Percentiles rank a stretch among this genome's conserved stretches.
These are phyloP conservation scores for Cercospora sesami DNA, from an alignment of 2,329 filamentous ascomycete species.

Conservation along the genomic window DNA sequence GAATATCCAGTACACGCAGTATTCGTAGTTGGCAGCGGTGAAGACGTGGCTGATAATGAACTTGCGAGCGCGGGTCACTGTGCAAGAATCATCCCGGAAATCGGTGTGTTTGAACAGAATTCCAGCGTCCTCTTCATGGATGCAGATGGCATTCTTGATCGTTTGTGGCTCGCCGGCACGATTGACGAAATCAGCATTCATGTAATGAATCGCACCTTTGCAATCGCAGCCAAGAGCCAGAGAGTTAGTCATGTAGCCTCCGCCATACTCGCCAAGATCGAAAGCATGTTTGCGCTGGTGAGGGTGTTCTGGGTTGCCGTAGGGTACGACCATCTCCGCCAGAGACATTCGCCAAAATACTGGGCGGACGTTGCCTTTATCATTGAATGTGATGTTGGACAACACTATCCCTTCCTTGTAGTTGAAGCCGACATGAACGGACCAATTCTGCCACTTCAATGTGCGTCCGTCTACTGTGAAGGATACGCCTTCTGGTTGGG, in stretches of 20 bases:
- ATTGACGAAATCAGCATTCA: slow-evolving; percentile 83
- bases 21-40: slow-evolving; percentile 95
- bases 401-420: slow-evolving; percentile 89
- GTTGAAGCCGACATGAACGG: slow-evolving; percentile 90
- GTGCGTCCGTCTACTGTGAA: slow-evolving; percentile 74
- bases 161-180: slow-evolving; percentile 68
- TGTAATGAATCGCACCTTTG: slow-evolving; percentile 87
- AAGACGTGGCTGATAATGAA: slow-evolving; percentile 89
- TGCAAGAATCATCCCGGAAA: slow-evolving; percentile 84
- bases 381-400: slow-evolving; percentile 86
- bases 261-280: slow-evolving; percentile 77
- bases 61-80: slow-evolving; percentile 82
- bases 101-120: slow-evolving; percentile 88
- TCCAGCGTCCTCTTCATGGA: slow-evolving; percentile 89
- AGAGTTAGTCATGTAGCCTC: slow-evolving; percentile 80
- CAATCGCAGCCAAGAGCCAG: slow-evolving; percentile 78
- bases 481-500: slow-evolving; percentile 83
- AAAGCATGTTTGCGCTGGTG: slow-evolving; percentile 79
- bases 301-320: slow-evolving; percentile 76
- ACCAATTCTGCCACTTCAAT: slow-evolving; percentile 91
- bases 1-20: slow-evolving; percentile 83
- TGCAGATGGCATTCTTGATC: slow-evolving; percentile 92
- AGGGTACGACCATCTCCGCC: slow-evolving; percentile 92
- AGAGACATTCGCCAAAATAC: slow-evolving; percentile 88
- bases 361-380: slow-evolving; percentile 72